phyloP scores from a whole-genome alignment of 176 grass and related monocot species.

The Phyllostachys edulis region DNA sequence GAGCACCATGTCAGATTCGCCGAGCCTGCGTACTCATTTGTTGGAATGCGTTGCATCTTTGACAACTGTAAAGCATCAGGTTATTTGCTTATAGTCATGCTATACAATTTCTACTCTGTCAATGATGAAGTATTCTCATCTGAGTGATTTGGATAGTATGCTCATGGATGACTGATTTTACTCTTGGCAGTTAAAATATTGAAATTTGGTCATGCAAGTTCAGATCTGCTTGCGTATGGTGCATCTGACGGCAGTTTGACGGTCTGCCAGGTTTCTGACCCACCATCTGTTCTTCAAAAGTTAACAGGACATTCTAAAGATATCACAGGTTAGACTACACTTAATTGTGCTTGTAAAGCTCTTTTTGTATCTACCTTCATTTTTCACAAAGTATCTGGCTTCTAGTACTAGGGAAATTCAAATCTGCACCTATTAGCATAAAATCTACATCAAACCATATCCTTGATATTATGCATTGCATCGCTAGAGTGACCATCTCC shows the following conservation, averaged over 20 bases:
- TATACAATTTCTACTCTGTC: slow-evolving; percentile 18
- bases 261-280: slow-evolving; percentile 87
- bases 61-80: slow-evolving; percentile 93
- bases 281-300: slow-evolving; percentile 72
- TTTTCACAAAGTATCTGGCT: background rate
- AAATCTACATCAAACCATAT: background rate
- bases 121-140: slow-evolving; percentile 12
- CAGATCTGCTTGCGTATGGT: slow-evolving; percentile 87
- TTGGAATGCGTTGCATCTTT: slow-evolving; percentile 99
- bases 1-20: slow-evolving; percentile 63
- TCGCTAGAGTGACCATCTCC: background rate
- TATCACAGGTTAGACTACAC: slow-evolving; percentile 76
- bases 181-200: slow-evolving; percentile 69
- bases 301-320: slow-evolving; percentile 92
- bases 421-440: slow-evolving; percentile 7
- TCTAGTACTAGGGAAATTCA: background rate
- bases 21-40: slow-evolving; percentile 87
- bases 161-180: slow-evolving; percentile 22
- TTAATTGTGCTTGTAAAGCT: background rate
- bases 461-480: background rate
- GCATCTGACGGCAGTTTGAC: slow-evolving; percentile 86
- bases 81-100: slow-evolving; percentile 38
- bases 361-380: slow-evolving; percentile 6
- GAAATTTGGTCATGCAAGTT: slow-evolving; percentile 91
- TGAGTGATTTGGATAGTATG: slow-evolving; percentile 14